Base-by-base conservation (phyloP, 306 rosid genomes). In the Prunus kanzakura region DNA sequence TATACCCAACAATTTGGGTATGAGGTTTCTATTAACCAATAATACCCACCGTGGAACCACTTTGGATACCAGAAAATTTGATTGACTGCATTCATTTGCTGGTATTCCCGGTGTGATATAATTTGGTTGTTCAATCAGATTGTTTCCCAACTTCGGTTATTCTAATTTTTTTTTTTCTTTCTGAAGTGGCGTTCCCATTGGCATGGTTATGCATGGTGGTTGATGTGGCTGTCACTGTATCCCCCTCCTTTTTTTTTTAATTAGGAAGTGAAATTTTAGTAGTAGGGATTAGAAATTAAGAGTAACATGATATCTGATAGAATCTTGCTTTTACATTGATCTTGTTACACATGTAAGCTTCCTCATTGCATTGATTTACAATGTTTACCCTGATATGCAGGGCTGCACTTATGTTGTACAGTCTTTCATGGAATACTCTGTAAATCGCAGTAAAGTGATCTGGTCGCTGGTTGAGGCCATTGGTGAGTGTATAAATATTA, bases 381-480 rank as follows among this genome's bases (percentile, higher is more conserved):
- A 47, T 63, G 55, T 54, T 84, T 75, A 56, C 64, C 23, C 16
- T 71, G 56, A 69, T 70, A 82, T 77, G 83, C 87, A 95, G 98
- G 98, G 98, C 72, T 88, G 92, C 84, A 22, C 88, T 64, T 75
- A 30, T 76, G 97, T 95, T 63, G 80, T 76, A 38, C 74, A 74
- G 29, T 84, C 92, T 4, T 90, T 85, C 68, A 8, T 64, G 64
- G 76, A 83, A 67, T 90, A 88, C 84, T 71, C 83, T n/a, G 84
- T 82, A 66, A 84, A 89, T 77, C 88, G 81, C 56, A 81, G 79
- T 49, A 91, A 86, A 84, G 91, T 89, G 74, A 90, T 95, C 69
- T 75, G 78, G 77, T 65, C 78, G 86, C 89, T 92, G 62, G 87
- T 92, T 80, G 97, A 95, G 70, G 97, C 98, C 70, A 82, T 95